Evolutionary conservation across 2,329 filamentous ascomycete species (phyloP), one percentile per base, ranked within the genome.

Genomic region (Dothideomycetidae sp.): DNA sequence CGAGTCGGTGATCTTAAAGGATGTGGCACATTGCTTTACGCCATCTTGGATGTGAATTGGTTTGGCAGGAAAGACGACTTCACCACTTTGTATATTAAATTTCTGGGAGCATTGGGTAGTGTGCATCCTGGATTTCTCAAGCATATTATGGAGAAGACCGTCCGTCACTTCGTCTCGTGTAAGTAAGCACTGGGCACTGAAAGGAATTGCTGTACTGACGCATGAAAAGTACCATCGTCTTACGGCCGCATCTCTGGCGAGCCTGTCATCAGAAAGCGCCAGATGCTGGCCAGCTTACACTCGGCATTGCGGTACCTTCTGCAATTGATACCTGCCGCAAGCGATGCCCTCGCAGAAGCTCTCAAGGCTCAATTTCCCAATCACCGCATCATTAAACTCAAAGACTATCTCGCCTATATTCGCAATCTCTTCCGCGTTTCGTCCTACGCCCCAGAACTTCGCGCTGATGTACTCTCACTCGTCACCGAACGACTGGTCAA

Each of bases 401-500:
- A 76, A 46, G 68, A 73, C n/a, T 85, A 93, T 54, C 73, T 88
- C 48, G 75, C 78, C n/a, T 98, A 92, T 52, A 78, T 93, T 41
- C 71, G 79, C 49, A 93, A 96, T 53, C 64, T 96, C 7, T 64
- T 96, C 16, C 73, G 70, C 41, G 64, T 96, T 21, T 76, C 80
- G 37, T 68, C 75, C 33, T 93, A 93, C 53, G 73, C 80, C 1
- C 78, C 83, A 0, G 77, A 81, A 42, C 62, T 94, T 23, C 78
- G 78, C 43, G 73, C 79, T 5, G 81, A 92, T 43, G 75, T 96
- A 15, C 69, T 93, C 45, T 77, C 84, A 39, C 63, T 93, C 10
- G 79, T 96, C 33, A 79, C 85, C 29, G 81, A 88, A 48, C 78
- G 82, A 44, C 68, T 96, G 5, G 83, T 96, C 51, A 90, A 90